Evolutionary conservation across 2,329 filamentous ascomycete species (phyloP).

Genomic region (Gremmenia infestans): DNA sequence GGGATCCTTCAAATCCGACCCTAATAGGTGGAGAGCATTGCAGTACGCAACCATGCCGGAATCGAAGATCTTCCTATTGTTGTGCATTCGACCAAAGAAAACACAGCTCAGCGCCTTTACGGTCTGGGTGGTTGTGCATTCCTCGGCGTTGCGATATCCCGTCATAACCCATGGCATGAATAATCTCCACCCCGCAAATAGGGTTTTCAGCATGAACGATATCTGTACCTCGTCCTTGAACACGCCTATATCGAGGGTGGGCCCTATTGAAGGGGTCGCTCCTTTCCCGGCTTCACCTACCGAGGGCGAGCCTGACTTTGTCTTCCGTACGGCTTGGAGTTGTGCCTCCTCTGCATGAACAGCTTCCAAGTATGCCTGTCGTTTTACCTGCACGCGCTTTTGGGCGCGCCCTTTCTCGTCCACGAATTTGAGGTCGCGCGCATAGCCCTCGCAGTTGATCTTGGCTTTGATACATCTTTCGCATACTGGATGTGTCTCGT

Average conservation of each 20-base stretch:
- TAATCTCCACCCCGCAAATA: slow-evolving; percentile 9
- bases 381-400: slow-evolving; percentile 14
- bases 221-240: background rate
- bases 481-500: slow-evolving; percentile 9
- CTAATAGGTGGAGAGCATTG: slow-evolving; percentile 14
- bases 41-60: slow-evolving; percentile 9
- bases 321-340: background rate
- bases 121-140: slow-evolving; percentile 16
- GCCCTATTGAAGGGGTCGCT: background rate
- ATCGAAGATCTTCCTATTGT: slow-evolving; percentile 5
- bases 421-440: slow-evolving; percentile 14
- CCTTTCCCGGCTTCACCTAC: too few relatives aligned
- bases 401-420: slow-evolving; percentile 16
- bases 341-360: slow-evolving; percentile 12
- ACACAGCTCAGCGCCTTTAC: slow-evolving; percentile 12
- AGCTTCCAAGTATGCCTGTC: slow-evolving; percentile 16
- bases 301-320: too few relatives aligned
- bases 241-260: background rate
- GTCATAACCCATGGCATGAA: slow-evolving; percentile 9
- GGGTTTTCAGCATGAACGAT: slow-evolving; percentile 8
- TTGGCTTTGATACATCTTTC: slow-evolving; percentile 13
- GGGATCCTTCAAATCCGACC: slow-evolving; percentile 10
- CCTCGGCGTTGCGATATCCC: slow-evolving; percentile 5
- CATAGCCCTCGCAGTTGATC: slow-evolving; percentile 13
- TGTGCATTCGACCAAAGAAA: slow-evolving; percentile 13